A percentile compares a stretch with the other conserved stretches of the same genome.
Conservation (phyloP, 139 green algal genomes). For the Chlorella vulgaris region DNA sequence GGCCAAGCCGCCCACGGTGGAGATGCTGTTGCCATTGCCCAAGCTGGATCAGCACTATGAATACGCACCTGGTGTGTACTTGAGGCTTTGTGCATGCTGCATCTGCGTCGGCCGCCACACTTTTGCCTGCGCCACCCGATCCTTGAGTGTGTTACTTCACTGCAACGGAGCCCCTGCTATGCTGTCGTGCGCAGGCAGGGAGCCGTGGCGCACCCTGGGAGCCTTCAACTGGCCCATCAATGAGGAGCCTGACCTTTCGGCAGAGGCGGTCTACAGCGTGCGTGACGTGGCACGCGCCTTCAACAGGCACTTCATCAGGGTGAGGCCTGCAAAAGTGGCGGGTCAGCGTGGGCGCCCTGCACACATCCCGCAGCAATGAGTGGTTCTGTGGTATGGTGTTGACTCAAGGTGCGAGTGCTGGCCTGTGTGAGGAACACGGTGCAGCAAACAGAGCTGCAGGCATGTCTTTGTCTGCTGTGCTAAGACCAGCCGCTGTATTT, state of each 20-base stretch:
- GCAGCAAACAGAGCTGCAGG: too few relatives aligned
- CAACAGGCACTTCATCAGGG: conserved; percentile 13
- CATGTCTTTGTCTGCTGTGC: too few relatives aligned
- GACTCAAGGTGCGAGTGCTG: too few relatives aligned
- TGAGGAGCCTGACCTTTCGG: not conserved
- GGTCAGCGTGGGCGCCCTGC: not conserved
- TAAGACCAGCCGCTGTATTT: too few relatives aligned
- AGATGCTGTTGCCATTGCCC: not conserved
- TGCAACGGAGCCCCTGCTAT: too few relatives aligned
- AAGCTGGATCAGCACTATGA: conserved; percentile 10
- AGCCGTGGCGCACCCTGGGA: conserved; percentile 36
- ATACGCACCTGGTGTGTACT: not conserved
- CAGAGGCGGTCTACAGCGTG: not conserved
- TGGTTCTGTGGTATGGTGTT: not conserved
- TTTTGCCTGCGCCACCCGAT: too few relatives aligned
- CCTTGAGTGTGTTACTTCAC: not conserved
- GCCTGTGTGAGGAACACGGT: too few relatives aligned
- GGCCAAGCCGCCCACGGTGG: too few relatives aligned
- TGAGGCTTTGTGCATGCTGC: not conserved
- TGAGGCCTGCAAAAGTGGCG: not conserved
- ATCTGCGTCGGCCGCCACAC: too few relatives aligned
- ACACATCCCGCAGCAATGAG: too few relatives aligned
- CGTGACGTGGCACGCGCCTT: not conserved
- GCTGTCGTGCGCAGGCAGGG: conserved; percentile 20
- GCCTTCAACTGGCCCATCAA: conserved; percentile 6